Percentiles rank a stretch among this genome's conserved stretches.
phyloP scores from a whole-genome alignment of 192 early-diverging fungal genomes.

The Spizellomyces punctatus region DNA sequence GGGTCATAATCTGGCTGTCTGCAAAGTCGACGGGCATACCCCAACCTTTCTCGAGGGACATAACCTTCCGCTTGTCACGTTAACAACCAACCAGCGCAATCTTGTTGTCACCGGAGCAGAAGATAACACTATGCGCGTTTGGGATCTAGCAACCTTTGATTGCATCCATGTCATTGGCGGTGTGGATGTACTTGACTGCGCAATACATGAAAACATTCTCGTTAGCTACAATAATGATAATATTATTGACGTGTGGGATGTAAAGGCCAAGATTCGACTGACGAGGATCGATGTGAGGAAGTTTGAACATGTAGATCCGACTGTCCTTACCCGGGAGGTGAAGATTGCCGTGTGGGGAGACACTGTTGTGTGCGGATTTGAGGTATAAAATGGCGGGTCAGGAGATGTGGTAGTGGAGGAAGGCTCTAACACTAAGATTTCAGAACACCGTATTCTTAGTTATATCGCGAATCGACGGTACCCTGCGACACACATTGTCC shows the following conservation, averaged over 20 bases:
- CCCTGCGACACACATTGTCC: constrained; percentile 7
- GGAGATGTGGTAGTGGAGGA: not conserved
- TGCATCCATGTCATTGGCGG: constrained; percentile 20
- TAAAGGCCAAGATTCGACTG: not conserved
- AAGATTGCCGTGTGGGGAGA: constrained; percentile 37
- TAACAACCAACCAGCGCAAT: constrained; percentile 36
- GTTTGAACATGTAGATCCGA: constrained; percentile 22
- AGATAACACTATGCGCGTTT: constrained; percentile 35
- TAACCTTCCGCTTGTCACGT: constrained; percentile 30
- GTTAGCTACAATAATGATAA: constrained; percentile 41
- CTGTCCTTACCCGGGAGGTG: constrained; percentile 34
- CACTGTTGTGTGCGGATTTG: constrained; percentile 41
- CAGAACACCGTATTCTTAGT: constrained; percentile 37
- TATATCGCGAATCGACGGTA: constrained; percentile 10
- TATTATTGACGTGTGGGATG: constrained; percentile 31
- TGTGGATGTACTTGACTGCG: constrained; percentile 37
- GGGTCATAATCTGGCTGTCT: constrained; percentile 24
- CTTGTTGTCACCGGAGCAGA: constrained; percentile 36
- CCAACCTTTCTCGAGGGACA: constrained; percentile 28
- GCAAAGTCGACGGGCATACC: constrained; percentile 28
- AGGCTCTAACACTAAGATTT: too few relatives aligned
- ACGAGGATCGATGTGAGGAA: constrained; percentile 24
- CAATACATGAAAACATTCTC: constrained; percentile 27
- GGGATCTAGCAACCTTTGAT: constrained; percentile 18
- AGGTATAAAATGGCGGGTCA: constrained; percentile 22